Conservation (phyloP, 768 basidiomycete species). For the Mycena polygramma region DNA sequence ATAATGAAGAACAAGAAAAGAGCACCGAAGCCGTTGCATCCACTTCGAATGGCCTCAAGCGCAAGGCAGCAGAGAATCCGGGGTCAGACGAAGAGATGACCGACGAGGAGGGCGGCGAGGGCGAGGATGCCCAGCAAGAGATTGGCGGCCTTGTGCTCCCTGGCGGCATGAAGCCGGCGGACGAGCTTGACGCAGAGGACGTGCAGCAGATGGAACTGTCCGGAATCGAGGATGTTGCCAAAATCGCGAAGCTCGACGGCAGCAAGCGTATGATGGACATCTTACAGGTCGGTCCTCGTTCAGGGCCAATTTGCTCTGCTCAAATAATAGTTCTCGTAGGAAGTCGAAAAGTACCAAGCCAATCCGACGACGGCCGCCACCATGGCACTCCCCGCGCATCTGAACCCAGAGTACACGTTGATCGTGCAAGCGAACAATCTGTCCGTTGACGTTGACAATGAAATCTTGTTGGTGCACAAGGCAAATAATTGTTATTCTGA, state of each 20-base stretch:
- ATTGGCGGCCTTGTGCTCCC: constrained; percentile 77
- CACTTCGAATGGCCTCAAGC: constrained; percentile 62
- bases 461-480: constrained; percentile 97
- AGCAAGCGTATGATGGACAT: constrained; percentile 92
- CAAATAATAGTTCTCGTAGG: constrained; percentile 58
- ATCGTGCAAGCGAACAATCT: constrained; percentile 99
- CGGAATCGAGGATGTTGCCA: constrained; percentile 85
- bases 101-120: constrained; percentile 64
- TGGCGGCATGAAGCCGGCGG: constrained; percentile 93
- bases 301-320: background rate
- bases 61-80: constrained; percentile 67
- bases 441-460: constrained; percentile 98
- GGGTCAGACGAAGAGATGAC: constrained; percentile 70
- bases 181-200: constrained; percentile 94
- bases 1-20: constrained; percentile 58
- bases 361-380: constrained; percentile 85
- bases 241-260: constrained; percentile 89
- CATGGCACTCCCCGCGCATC: constrained; percentile 83
- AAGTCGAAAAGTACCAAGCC: constrained; percentile 88
- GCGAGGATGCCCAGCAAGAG: constrained; percentile 57
- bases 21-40: constrained; percentile 40
- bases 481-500: constrained; percentile 51
- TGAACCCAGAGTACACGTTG: constrained; percentile 95
- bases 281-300: constrained; percentile 67
- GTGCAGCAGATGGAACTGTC: constrained; percentile 96